These are phyloP conservation scores for Schizosaccharomyces japonicus DNA, from an alignment of 805 yeast genomes.

Conservation along the genomic window DNA sequence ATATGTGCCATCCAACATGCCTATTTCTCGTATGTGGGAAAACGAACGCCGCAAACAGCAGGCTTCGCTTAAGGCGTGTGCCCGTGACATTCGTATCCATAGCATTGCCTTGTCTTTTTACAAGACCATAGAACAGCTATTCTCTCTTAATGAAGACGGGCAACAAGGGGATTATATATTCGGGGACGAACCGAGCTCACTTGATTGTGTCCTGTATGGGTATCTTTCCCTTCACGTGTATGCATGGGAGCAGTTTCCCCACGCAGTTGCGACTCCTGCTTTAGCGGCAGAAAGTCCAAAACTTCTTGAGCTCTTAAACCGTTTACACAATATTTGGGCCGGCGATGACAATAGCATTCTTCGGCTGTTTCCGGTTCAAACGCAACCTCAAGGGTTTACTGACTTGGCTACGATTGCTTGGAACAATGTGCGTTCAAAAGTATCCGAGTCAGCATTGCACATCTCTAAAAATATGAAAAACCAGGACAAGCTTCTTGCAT, in stretches of 20 bases:
- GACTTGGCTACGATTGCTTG: background rate
- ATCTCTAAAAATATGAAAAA: background rate
- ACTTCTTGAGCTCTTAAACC: background rate
- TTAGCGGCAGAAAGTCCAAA: background rate
- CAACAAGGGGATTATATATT: too few relatives aligned
- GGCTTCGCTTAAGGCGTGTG: background rate
- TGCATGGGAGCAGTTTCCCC: background rate
- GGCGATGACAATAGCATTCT: background rate
- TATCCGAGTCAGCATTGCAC: background rate
- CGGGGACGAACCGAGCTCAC: background rate
- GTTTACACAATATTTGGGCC: background rate
- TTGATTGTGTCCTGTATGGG: constrained; percentile 1
- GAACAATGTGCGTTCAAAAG: background rate
- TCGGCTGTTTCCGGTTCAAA: background rate
- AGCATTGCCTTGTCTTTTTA: background rate
- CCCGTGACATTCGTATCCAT: background rate
- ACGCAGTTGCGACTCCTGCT: background rate
- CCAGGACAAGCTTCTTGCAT: background rate
- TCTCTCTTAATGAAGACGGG: background rate
- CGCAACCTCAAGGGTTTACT: background rate
- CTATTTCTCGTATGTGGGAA: background rate
- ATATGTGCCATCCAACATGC: background rate
- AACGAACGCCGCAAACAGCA: background rate
- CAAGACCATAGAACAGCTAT: background rate
- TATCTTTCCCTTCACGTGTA: background rate